Base-by-base conservation (phyloP, 768 basidiomycete genomes). In the Pholiota molesta region DNA sequence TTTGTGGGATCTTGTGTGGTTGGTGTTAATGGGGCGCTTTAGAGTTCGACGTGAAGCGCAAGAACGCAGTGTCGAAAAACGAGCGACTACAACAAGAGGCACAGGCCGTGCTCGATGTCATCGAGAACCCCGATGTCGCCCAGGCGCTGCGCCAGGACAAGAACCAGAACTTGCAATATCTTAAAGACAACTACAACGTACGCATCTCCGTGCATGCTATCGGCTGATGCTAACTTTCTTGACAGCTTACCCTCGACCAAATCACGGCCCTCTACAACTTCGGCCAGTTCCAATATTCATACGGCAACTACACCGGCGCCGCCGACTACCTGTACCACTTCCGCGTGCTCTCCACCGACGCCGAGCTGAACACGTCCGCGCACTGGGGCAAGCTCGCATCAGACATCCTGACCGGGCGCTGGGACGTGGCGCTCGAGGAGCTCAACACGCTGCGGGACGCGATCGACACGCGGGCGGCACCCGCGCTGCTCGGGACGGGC, bases 291-390 rank as follows among this genome's bases (percentile, higher is more conserved):
- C 96, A 97, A 78, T 99, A 94, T 78, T 93, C 97, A n/a, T 94
- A 94, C 74, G 97, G 97, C 47, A 94, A 95, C 76, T 99, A 99
- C 81, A 90, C 89, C 69, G 93, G 93, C 53, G 95, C 97, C 16
- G 95, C 96, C 52, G 95, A 98, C 76, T 99, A 97, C 79, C 83
- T 99, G 59, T 98, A 99, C 82, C 97, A 99, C 73, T 99, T 99
- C 84, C 94, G 96, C 59, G 91, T 99, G 23, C 89, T 99, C 63
- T 97, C 96, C 52, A 97, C 95, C 60, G 94, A 97, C 73, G 83
- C 84, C 60, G 92, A 96, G 55, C 91, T 97, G 72, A 95, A 93
- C 77, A 91, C 94, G 39, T 99, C 97, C 5, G 94, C 97, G 2
- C 94, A 96, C 78, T 99, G 97, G 97, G 97, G 97, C 11, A 99